Conservation (phyloP, 768 basidiomycete species). For the Termitomyces sp. region DNA sequence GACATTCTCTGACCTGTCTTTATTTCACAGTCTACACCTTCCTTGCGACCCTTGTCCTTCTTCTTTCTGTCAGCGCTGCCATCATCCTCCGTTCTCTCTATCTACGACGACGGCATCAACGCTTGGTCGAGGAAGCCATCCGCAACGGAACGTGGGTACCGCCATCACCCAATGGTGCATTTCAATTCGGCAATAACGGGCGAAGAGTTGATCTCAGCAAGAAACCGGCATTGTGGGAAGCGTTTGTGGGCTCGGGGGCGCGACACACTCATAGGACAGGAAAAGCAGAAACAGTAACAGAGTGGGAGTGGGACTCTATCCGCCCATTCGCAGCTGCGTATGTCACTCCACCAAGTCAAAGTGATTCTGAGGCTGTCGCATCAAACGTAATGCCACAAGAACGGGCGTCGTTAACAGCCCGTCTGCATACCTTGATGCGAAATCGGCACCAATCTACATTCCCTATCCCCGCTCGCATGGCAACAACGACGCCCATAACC, state of each 20-base stretch:
- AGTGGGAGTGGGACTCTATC: conserved; percentile 29
- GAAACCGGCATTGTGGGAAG: conserved; percentile 46
- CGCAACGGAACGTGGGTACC: conserved; percentile 58
- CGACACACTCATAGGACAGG: background rate
- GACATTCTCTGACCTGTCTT: background rate
- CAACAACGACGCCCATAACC: background rate
- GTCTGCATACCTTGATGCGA: background rate
- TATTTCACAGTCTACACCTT: conserved; percentile 37
- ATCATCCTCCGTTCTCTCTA: conserved; percentile 62
- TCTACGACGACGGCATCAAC: conserved; percentile 56
- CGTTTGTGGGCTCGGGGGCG: conserved; percentile 25
- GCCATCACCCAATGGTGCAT: conserved; percentile 19
- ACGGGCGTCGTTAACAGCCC: background rate
- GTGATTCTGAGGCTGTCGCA: background rate
- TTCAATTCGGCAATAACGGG: conserved; percentile 8
- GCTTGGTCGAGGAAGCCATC: conserved; percentile 58
- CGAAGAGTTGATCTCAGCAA: conserved; percentile 33
- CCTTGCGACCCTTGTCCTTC: conserved; percentile 62
- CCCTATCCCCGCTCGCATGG: background rate
- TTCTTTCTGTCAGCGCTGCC: conserved; percentile 61
- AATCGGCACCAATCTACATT: background rate
- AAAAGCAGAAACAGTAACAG: conserved; percentile 1
- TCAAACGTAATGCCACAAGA: background rate
- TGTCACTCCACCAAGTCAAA: conserved; percentile 7
- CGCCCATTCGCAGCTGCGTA: conserved; percentile 27